Evolutionary conservation across 805 yeast genomes (phyloP), one percentile per base, ranked within the genome.

Genomic region (Candida boidinii): DNA sequence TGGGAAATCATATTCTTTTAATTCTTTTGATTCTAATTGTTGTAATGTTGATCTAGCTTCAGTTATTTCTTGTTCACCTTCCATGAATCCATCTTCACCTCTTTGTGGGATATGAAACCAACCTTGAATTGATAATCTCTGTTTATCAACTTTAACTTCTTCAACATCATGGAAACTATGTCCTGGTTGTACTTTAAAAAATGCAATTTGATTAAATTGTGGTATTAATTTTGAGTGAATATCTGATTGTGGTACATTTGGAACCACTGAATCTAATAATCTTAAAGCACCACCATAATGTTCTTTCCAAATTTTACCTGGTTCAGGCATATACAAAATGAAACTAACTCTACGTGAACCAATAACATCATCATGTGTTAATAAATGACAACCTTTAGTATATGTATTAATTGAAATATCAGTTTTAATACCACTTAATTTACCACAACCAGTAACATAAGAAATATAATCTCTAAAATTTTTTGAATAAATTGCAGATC

Each of bases 21-120:
- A 62, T 41, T 77, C 84, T 37, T 80, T 76, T 8, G 84, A 72
- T 45, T 85, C 90, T 38, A 87, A 59, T 49, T 74, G 90, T 49
- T 82, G 86, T 40, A 87, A 67, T 1, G 95, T 84, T 27, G 86
- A 74, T 46, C 68, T 66, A 0, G 82, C 79, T 44, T 79, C 87
- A 1, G 83, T 76, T 23, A 64, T 73, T 48, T 79, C 90, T 53
- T 85, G 87, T 51, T 86, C 95, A 5, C 94, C 94, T 23, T 73
- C 75, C 14, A 76, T 69, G 49, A 56, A 90, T 0, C 96, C 97
- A 22, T 72, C 76, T 57, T 92, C 99, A 8, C 95, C 96, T 9
- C 62, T 62, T 53, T 92, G 97, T 4, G 99, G 99, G 33, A 88
- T 84, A 56, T 92, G 99, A 53, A 90, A 94, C 99, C 99, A 94